These are phyloP conservation scores for Ganoderma resinaceum DNA, from an alignment of 1,284 basidiomycete genomes.

Conservation along the genomic window DNA sequence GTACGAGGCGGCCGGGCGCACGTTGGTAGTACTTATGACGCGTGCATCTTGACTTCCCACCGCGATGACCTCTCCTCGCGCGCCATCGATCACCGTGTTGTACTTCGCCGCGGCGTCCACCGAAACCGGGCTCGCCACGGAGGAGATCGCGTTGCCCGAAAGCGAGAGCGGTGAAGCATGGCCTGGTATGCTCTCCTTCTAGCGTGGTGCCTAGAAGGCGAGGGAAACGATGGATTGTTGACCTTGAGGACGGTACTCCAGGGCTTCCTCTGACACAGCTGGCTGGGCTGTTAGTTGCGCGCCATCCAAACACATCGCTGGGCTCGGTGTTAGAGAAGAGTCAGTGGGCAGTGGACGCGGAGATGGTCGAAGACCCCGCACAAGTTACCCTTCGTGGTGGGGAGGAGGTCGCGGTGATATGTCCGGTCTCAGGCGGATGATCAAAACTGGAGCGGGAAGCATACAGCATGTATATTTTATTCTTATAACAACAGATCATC, in stretches of 20 bases:
- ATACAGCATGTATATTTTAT: neutral
- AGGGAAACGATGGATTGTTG: neutral
- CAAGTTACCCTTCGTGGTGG: conserved; percentile 65
- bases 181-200: neutral
- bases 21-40: neutral
- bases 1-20: neutral
- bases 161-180: neutral
- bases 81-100: conserved; percentile 62
- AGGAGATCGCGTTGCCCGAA: conserved; percentile 52
- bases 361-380: conserved; percentile 74
- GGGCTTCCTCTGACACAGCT: conserved; percentile 62
- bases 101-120: conserved; percentile 85
- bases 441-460: neutral
- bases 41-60: neutral
- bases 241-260: neutral
- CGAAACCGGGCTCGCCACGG: conserved; percentile 60
- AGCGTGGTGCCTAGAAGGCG: neutral
- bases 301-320: conserved; percentile 59
- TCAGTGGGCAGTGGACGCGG: conserved; percentile 81
- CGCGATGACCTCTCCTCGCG: conserved; percentile 3
- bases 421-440: conserved; percentile 82
- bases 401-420: conserved; percentile 83
- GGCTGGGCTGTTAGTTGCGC: conserved; percentile 52
- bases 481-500: too few species aligned
- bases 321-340: conserved; percentile 61